These are phyloP conservation scores for Sporopachydermia cereana DNA, from an alignment of 1,139 yeast species.

Conservation along the genomic window DNA sequence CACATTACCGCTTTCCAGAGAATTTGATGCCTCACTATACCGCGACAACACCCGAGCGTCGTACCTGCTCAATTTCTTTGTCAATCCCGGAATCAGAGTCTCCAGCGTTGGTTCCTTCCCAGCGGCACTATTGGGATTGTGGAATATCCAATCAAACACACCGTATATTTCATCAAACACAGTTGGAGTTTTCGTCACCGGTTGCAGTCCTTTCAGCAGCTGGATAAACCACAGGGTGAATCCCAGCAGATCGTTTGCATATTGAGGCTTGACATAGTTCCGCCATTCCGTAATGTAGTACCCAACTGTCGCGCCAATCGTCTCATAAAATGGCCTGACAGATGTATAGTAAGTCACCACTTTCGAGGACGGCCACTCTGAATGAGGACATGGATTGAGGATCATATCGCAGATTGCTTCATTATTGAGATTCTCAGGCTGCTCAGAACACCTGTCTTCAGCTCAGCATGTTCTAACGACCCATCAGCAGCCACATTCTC, in stretches of 20 bases:
- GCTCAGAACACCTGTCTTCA: too few species aligned
- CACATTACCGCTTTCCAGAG: not conserved
- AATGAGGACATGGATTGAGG: not conserved
- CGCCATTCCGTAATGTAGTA: slow-evolving; percentile 3
- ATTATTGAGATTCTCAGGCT: too few species aligned
- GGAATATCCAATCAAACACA: slow-evolving; percentile 1
- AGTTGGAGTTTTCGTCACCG: slow-evolving; percentile 2
- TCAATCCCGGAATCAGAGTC: not conserved
- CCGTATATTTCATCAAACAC: slow-evolving; percentile 4
- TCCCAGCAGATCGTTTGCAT: not conserved
- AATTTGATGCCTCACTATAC: not conserved
- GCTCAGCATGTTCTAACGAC: too few species aligned
- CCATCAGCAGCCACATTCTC: too few species aligned
- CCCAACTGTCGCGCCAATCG: not conserved
- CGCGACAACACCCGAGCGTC: not conserved
- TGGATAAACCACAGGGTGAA: slow-evolving; percentile 4
- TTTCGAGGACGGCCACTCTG: slow-evolving; percentile 1
- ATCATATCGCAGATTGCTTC: too few species aligned
- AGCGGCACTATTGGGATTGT: not conserved
- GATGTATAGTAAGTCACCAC: not conserved
- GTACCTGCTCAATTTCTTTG: not conserved
- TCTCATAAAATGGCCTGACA: not conserved
- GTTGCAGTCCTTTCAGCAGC: slow-evolving; percentile 2
- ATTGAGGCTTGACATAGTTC: not conserved
- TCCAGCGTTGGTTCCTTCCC: not conserved